phyloP scores from a whole-genome alignment of 306 rosid genomes.

The Begonia fuchsioides region DNA sequence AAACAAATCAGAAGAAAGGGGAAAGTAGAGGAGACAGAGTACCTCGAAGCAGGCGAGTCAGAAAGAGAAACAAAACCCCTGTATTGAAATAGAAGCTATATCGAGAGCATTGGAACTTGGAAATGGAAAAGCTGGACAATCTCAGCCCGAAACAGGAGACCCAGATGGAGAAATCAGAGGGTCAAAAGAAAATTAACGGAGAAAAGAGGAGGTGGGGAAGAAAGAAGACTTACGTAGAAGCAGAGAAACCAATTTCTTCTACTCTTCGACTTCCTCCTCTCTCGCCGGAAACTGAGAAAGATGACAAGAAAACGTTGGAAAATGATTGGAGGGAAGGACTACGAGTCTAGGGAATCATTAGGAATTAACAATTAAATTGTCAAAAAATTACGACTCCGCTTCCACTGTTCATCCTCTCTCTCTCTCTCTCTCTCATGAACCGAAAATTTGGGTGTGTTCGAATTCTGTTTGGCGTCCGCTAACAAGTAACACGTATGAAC shows the following conservation, averaged over 20 bases:
- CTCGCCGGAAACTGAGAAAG: constrained; percentile 67
- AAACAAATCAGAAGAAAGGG: constrained; percentile 9
- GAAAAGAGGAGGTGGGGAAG: constrained; percentile 1
- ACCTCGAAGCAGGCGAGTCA: constrained; percentile 15
- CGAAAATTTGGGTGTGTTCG: too few species aligned
- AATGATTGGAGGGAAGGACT: constrained; percentile 67
- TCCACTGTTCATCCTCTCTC: too few species aligned
- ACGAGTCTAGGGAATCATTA: constrained; percentile 11
- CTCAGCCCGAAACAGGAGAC: constrained; percentile 6
- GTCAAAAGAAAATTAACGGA: neutral
- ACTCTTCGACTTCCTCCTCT: constrained; percentile 78
- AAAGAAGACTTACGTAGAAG: constrained; percentile 59
- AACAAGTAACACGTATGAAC: too few species aligned
- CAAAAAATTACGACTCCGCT: too few species aligned
- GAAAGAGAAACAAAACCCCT: neutral
- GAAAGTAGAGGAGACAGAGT: neutral
- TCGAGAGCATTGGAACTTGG: constrained; percentile 15
- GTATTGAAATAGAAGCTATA: constrained; percentile 13
- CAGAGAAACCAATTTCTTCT: constrained; percentile 65
- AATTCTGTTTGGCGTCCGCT: too few species aligned
- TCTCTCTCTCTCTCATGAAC: too few species aligned
- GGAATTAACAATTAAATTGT: constrained; percentile 1
- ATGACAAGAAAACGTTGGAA: constrained; percentile 11
- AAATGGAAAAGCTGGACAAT: constrained; percentile 5
- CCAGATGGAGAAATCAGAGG: constrained; percentile 23